Evolutionary conservation across 805 yeast genomes (phyloP).

Genomic region (Saturnispora galanensis): DNA sequence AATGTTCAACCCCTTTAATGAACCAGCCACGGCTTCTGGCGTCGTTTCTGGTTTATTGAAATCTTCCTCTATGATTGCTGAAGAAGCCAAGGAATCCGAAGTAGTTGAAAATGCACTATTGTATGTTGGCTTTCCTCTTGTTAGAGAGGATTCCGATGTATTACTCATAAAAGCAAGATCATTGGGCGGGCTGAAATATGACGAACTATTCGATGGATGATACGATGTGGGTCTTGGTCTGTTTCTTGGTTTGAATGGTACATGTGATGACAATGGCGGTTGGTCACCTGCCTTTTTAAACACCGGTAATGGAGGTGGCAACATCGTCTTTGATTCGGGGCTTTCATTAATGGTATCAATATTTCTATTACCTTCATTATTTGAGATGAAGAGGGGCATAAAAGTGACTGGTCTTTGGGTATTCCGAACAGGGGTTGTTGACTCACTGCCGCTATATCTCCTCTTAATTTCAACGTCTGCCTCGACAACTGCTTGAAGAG

Average conservation of each 20-base stretch:
- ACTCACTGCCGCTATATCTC: slow-evolving; percentile 24
- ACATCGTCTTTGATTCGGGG: slow-evolving; percentile 23
- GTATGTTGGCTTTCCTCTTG: slow-evolving; percentile 11
- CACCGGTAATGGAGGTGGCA: slow-evolving; percentile 22
- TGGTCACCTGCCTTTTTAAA: slow-evolving; percentile 19
- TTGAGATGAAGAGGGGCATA: slow-evolving; percentile 13
- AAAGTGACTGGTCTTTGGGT: slow-evolving; percentile 26
- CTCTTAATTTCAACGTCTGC: slow-evolving; percentile 37
- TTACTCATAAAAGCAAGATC: slow-evolving; percentile 25
- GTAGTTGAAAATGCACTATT: slow-evolving; percentile 12
- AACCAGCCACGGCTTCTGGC: no score
- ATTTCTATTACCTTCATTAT: slow-evolving; percentile 16
- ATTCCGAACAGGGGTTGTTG: slow-evolving; percentile 12
- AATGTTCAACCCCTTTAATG: no score
- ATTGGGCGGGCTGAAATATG: slow-evolving; percentile 19
- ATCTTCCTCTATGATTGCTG: slow-evolving; percentile 23
- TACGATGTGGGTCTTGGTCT: slow-evolving; percentile 80
- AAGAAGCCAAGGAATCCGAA: slow-evolving; percentile 16
- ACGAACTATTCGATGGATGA: slow-evolving; percentile 44
- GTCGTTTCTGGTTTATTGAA: slow-evolving; percentile 8
- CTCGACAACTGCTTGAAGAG: slow-evolving; percentile 64
- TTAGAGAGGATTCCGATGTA: slow-evolving; percentile 17
- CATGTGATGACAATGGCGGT: slow-evolving; percentile 25
- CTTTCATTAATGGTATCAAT: slow-evolving; percentile 39
- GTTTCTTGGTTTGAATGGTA: slow-evolving; percentile 27